phyloP scores from a whole-genome alignment of 1,284 basidiomycete genomes.

The Erythrobasidium hasegawianum region DNA sequence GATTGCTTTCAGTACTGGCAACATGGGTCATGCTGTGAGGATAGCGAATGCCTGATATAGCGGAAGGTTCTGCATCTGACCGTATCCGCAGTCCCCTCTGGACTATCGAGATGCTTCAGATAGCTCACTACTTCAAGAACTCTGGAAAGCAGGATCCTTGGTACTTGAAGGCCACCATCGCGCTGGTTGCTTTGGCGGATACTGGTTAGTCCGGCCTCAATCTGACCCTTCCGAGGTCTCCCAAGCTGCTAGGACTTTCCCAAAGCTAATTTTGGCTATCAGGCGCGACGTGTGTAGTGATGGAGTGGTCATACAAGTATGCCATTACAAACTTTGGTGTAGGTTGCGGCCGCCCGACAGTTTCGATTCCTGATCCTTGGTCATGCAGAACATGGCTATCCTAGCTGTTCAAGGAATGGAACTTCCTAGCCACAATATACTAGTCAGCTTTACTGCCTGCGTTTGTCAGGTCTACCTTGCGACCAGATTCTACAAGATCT shows the following conservation, averaged over 20 bases:
- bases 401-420: not conserved
- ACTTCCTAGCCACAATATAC: not conserved
- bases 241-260: too few relatives aligned
- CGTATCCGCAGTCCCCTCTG: not conserved
- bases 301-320: not conserved
- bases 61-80: not conserved
- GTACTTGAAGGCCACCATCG: not conserved
- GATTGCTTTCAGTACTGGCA: not conserved
- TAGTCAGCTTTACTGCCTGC: not conserved
- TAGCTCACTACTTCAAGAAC: not conserved
- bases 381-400: not conserved
- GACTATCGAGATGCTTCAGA: not conserved
- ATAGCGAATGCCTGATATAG: not conserved
- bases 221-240: too few relatives aligned
- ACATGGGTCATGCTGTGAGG: conserved; percentile 1
- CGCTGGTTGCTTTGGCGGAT: not conserved
- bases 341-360: not conserved
- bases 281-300: not conserved
- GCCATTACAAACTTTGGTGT: not conserved
- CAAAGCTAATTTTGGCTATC: too few relatives aligned
- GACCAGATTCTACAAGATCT: not conserved
- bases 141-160: not conserved
- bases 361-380: not conserved
- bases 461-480: not conserved
- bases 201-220: too few relatives aligned